A percentile compares a stretch with the other conserved stretches of the same genome.
Evolutionary conservation across 352 stramenopile species (phyloP).

Genomic region (Plasmopara viticola): DNA sequence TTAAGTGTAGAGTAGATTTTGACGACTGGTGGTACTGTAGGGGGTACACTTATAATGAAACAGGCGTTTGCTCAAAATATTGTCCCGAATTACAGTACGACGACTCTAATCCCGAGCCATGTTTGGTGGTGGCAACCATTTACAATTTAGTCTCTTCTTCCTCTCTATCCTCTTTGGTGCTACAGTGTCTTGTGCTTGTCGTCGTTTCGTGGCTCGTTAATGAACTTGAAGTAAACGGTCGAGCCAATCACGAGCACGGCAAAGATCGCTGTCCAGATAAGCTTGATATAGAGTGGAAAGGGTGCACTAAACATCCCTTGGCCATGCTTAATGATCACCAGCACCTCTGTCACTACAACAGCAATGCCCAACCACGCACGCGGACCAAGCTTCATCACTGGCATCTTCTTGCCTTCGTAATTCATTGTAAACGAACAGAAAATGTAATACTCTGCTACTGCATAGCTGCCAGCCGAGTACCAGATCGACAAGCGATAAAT

Average conservation of each 20-base stretch:
- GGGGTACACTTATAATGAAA: not conserved
- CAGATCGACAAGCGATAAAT: slow-evolving; percentile 71
- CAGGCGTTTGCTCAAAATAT: not conserved
- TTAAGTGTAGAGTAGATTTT: slow-evolving; percentile 52
- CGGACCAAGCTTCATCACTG: slow-evolving; percentile 75
- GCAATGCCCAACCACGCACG: slow-evolving; percentile 78
- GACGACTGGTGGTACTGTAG: not conserved
- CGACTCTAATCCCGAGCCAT: not conserved
- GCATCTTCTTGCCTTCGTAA: slow-evolving; percentile 41
- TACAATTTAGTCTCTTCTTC: too few relatives aligned
- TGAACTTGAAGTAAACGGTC: slow-evolving; percentile 78
- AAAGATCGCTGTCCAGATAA: slow-evolving; percentile 75
- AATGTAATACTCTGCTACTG: slow-evolving; percentile 86
- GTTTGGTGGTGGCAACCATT: not conserved
- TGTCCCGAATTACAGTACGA: not conserved
- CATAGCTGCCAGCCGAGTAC: slow-evolving; percentile 84
- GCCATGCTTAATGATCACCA: slow-evolving; percentile 80
- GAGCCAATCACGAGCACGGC: slow-evolving; percentile 67
- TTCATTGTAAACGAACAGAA: slow-evolving; percentile 85
- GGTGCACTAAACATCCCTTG: slow-evolving; percentile 84
- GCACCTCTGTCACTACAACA: slow-evolving; percentile 70
- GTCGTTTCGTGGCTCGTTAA: slow-evolving; percentile 41
- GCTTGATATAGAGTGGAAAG: slow-evolving; percentile 74
- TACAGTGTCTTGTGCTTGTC: slow-evolving; percentile 30
- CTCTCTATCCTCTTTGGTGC: not conserved